These are phyloP conservation scores for Tylopilus sp. DNA, from an alignment of 1,284 basidiomycete genomes.

Conservation along the genomic window DNA sequence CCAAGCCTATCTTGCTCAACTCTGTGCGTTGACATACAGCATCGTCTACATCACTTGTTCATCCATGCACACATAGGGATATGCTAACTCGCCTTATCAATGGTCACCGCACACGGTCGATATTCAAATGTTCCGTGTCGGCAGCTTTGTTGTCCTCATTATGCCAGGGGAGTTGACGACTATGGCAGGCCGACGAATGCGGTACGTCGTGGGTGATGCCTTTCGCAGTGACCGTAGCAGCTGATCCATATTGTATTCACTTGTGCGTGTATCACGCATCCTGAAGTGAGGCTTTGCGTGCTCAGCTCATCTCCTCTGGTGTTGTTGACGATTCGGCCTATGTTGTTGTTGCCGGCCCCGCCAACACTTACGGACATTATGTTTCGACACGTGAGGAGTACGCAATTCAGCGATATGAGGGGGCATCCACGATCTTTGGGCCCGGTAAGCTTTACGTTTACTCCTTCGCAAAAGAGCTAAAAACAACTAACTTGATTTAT, in stretches of 20 bases:
- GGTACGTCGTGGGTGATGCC: conserved; percentile 46
- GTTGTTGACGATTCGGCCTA: conserved; percentile 75
- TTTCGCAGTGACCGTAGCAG: background rate
- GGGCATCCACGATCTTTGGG: conserved; percentile 85
- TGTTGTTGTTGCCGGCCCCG: conserved; percentile 83
- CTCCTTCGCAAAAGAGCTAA: background rate
- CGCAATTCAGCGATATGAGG: conserved; percentile 83
- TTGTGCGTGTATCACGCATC: background rate
- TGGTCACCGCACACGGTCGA: conserved; percentile 85
- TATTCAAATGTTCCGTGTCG: conserved; percentile 84
- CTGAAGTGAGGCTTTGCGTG: conserved; percentile 70
- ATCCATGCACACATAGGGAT: conserved; percentile 54
- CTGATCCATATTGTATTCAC: conserved; percentile 11
- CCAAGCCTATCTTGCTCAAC: conserved; percentile 86
- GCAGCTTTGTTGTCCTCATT: conserved; percentile 82
- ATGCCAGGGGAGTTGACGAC: conserved; percentile 79
- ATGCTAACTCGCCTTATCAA: conserved; percentile 74
- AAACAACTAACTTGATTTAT: background rate
- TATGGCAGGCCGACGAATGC: conserved; percentile 69
- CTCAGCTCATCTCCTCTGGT: conserved; percentile 69
- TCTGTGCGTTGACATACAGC: conserved; percentile 42
- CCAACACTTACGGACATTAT: conserved; percentile 85
- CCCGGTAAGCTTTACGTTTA: conserved; percentile 60
- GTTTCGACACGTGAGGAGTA: conserved; percentile 83
- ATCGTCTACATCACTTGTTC: background rate